Percentiles rank a stretch among this genome's conserved stretches.
Conservation (phyloP, 2,329 filamentous ascomycete genomes). For the Raffaelea deltoideospora region DNA sequence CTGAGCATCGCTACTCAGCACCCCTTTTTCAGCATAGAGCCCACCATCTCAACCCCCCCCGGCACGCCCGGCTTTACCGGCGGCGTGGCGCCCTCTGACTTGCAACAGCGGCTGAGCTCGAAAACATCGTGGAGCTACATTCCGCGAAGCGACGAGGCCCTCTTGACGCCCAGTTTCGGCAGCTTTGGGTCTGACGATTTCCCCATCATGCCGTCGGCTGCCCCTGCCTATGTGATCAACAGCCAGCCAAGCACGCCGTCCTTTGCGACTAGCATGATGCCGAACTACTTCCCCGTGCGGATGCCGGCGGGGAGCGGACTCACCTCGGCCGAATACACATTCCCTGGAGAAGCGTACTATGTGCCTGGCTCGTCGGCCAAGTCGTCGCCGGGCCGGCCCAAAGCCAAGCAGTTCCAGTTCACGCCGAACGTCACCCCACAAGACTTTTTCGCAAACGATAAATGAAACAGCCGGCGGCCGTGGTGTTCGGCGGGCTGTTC, state of each 20-base stretch:
- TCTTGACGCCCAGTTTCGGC: slow-evolving; percentile 31
- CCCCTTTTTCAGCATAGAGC: slow-evolving; percentile 1
- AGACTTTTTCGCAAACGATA: slow-evolving; percentile 17
- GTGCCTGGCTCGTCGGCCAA: slow-evolving; percentile 19
- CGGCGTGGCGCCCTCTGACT: slow-evolving; percentile 13
- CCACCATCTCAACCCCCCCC: slow-evolving; percentile 5
- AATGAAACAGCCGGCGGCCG: too few relatives aligned
- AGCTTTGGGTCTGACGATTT: slow-evolving; percentile 31
- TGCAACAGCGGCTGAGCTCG: slow-evolving; percentile 23
- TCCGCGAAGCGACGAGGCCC: slow-evolving; percentile 27
- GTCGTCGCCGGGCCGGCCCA: slow-evolving; percentile 20
- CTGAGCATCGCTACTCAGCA: neutral
- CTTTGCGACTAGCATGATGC: slow-evolving; percentile 17
- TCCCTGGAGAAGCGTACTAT: slow-evolving; percentile 27
- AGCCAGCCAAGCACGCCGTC: slow-evolving; percentile 35
- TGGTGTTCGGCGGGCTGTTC: too few relatives aligned
- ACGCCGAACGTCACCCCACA: slow-evolving; percentile 29
- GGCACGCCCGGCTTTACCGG: slow-evolving; percentile 5
- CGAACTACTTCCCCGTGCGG: slow-evolving; percentile 20
- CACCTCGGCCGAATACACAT: slow-evolving; percentile 32
- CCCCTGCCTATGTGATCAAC: slow-evolving; percentile 30
- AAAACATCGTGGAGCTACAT: slow-evolving; percentile 20
- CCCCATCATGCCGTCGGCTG: slow-evolving; percentile 17
- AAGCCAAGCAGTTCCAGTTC: slow-evolving; percentile 29
- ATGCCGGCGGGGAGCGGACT: slow-evolving; percentile 15